Evolutionary conservation across 768 basidiomycete genomes (phyloP).

Genomic region (Pleurotus tuber-regium): DNA sequence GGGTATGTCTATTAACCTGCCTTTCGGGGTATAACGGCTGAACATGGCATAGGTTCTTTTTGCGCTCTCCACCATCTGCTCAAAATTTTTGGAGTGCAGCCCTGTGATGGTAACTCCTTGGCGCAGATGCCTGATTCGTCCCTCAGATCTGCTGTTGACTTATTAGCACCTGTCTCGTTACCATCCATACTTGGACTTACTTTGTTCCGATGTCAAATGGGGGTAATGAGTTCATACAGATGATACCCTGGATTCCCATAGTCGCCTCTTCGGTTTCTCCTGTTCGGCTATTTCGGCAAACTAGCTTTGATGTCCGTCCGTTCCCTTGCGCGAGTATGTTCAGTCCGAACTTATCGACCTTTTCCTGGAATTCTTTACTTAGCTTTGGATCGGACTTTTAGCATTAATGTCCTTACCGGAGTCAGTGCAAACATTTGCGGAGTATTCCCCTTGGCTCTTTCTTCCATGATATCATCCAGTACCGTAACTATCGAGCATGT

Average conservation of each 20-base stretch:
- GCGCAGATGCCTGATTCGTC: too few species aligned
- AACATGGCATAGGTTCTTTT: background rate
- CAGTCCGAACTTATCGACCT: background rate
- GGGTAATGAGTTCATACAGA: background rate
- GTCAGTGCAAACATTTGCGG: background rate
- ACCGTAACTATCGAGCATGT: too few species aligned
- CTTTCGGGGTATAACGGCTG: background rate
- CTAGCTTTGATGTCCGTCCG: background rate
- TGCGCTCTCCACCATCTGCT: background rate
- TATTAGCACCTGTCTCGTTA: too few species aligned
- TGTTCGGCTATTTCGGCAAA: background rate
- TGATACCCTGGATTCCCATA: background rate
- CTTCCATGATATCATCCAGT: background rate
- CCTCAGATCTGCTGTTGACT: too few species aligned
- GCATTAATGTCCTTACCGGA: background rate
- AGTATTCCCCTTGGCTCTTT: background rate
- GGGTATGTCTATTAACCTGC: background rate
- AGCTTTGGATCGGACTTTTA: background rate
- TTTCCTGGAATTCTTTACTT: background rate
- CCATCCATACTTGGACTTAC: too few species aligned
- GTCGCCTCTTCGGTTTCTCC: background rate
- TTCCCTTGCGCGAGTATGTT: background rate
- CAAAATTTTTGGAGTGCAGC: background rate
- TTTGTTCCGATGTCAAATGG: background rate
- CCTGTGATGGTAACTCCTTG: background rate